Percentiles rank a stretch among this genome's conserved stretches.
Conservation (phyloP, 202 grass and related monocot genomes). For the Hordeum pubiflorum region DNA sequence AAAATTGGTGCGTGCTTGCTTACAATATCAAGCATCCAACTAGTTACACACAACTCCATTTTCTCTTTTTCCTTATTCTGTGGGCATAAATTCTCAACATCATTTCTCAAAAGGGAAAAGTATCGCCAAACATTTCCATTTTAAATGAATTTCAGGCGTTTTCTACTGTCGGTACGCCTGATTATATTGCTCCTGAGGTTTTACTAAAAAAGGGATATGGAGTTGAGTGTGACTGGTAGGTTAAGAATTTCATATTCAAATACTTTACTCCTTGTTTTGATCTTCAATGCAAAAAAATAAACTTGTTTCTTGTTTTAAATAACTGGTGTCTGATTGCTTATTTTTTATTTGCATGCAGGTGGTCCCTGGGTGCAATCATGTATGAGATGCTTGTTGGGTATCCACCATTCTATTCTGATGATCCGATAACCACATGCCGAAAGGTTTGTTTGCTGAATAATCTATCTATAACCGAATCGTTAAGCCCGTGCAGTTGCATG, state of each 20-base stretch:
- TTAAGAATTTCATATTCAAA: not conserved
- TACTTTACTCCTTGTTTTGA: slow-evolving; percentile 1
- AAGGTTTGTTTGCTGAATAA: slow-evolving; percentile 43
- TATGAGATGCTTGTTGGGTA: slow-evolving; percentile 95
- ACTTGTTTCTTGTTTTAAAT: not conserved
- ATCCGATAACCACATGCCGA: slow-evolving; percentile 66
- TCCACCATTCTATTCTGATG: slow-evolving; percentile 81
- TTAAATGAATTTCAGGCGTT: slow-evolving; percentile 53
- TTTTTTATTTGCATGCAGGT: slow-evolving; percentile 42
- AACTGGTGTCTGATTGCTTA: slow-evolving; percentile 11
- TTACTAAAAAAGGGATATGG: slow-evolving; percentile 78
- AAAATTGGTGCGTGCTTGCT: slow-evolving; percentile 44
- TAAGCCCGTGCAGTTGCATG: not conserved
- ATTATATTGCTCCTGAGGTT: slow-evolving; percentile 89
- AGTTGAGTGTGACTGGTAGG: slow-evolving; percentile 78
- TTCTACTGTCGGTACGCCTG: slow-evolving; percentile 81
- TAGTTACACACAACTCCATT: slow-evolving; percentile 6
- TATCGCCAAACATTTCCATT: not conserved
- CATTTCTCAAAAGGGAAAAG: not conserved
- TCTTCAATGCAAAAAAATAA: not conserved
- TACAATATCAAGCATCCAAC: not conserved
- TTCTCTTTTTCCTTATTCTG: not conserved
- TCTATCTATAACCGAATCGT: not conserved
- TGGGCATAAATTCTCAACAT: slow-evolving; percentile 4
- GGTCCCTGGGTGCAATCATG: slow-evolving; percentile 89